Base-by-base conservation (phyloP, 228 moss, liverwort and hornwort genomes). In the Sphagnum fallax region DNA sequence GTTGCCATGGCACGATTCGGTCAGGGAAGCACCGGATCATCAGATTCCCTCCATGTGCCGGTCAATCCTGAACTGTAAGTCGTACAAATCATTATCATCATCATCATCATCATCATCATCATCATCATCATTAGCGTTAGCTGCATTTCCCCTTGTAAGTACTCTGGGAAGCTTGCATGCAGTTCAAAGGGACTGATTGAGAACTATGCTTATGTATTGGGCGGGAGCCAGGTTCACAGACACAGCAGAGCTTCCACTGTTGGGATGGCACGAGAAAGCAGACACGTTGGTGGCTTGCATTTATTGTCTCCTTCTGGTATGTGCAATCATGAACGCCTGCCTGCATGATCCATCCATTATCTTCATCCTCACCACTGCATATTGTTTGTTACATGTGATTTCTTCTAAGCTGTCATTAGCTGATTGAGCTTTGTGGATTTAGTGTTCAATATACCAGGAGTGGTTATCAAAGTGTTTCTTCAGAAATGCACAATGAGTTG, bases 11-110 rank as follows among this genome's bases (percentile, higher is more conserved):
- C 86, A 86, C 63, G 69, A 82, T 47, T 73, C 82, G 52, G 75
- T 73, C 69, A 10, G 79, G 64, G 86, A 82, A 69, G 68, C 50
- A 71, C 47, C 55, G 81, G 81, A 12, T 75, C 62, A 74, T 80
- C 79, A 4, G 82, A 86, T 64, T 80, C 86, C 67, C 77, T 73
- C 10, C 68, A 75, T 77, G 72, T 72, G 69, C 49, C 75, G 64
- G 82, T 86, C 48, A 86, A 77, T 70, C 77, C 86, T 51, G 86
- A 82, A 64, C 51, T 80, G 86, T 86, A 75, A 82, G 82, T 75
- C 51, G 48, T 5, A 48, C 6, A 65, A 48, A 8, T 8, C n/a
- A 8, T 48, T 2, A 16, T 58, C 48, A 47, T 32, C 32, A 32
- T 32, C n/a, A n/a, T n/a, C n/a, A n/a, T n/a, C n/a, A n/a, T n/a